Evolutionary conservation across 208 protist genomes (phyloP).

Genomic region (Trypanosoma scelopori): DNA sequence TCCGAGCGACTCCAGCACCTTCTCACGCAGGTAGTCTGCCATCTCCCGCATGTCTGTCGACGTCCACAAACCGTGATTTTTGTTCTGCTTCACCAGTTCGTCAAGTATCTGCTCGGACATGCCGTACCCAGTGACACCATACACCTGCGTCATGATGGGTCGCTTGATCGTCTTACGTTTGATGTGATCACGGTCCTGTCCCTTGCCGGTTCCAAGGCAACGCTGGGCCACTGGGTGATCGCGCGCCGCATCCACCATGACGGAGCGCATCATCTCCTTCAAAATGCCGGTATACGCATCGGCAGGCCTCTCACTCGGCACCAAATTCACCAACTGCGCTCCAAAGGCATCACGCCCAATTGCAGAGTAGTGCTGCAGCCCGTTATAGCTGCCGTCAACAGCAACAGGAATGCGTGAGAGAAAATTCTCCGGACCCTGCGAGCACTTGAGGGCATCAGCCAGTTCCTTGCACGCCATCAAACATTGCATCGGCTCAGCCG

Average conservation of each 20-base stretch:
- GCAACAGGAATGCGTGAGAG: slow-evolving; percentile 95
- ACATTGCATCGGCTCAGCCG: slow-evolving; percentile 95
- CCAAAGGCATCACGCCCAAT: slow-evolving; percentile 97
- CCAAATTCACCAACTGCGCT: slow-evolving; percentile 95
- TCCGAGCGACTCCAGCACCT: slow-evolving; percentile 87
- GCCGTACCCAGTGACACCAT: slow-evolving; percentile 97
- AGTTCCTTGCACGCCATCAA: slow-evolving; percentile 96
- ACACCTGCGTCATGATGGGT: slow-evolving; percentile 98
- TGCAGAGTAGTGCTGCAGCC: slow-evolving; percentile 99
- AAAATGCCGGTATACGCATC: slow-evolving; percentile 98
- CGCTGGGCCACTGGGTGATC: slow-evolving; percentile 86
- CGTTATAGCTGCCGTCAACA: slow-evolving; percentile 97
- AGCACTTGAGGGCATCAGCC: slow-evolving; percentile 87
- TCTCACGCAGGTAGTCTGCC: slow-evolving; percentile 86
- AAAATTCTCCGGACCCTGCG: slow-evolving; percentile 84
- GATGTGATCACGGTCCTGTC: slow-evolving; percentile 90
- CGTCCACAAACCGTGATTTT: slow-evolving; percentile 89
- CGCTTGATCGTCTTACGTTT: slow-evolving; percentile 98
- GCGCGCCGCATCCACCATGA: slow-evolving; percentile 76
- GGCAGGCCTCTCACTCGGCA: slow-evolving; percentile 89
- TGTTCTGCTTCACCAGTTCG: slow-evolving; percentile 92
- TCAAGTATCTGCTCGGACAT: slow-evolving; percentile 95
- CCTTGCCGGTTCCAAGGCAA: slow-evolving; percentile 80
- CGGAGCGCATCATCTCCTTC: slow-evolving; percentile 88
- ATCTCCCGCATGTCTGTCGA: slow-evolving; percentile 90